Evolutionary conservation across 305 asterid species (phyloP).

Genomic region (Solanum aculeatissimum): DNA sequence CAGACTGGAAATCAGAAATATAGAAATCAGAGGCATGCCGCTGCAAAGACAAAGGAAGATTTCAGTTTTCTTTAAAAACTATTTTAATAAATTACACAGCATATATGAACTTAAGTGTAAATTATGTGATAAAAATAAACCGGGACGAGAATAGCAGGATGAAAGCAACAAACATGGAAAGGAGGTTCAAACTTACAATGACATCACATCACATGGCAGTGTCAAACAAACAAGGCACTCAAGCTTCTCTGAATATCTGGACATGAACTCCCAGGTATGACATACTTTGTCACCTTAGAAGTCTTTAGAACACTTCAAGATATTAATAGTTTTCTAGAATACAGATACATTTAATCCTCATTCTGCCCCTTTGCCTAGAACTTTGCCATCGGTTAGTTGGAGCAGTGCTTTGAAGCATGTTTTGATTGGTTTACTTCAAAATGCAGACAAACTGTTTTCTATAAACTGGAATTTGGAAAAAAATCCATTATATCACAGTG

Average conservation of each 20-base stretch:
- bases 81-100: not conserved
- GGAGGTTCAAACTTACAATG: not conserved
- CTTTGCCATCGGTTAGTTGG: not conserved
- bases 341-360: not conserved
- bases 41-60: conserved; percentile 22
- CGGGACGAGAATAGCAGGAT: not conserved
- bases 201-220: not conserved
- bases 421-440: not conserved
- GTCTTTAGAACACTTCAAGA: not conserved
- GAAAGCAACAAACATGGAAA: not conserved
- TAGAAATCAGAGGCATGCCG: conserved; percentile 75
- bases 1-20: conserved; percentile 79
- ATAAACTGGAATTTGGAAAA: not conserved
- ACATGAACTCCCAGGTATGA: not conserved
- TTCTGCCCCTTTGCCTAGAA: not conserved
- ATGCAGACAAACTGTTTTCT: not conserved
- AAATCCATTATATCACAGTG: not conserved
- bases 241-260: not conserved
- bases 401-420: not conserved
- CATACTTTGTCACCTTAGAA: not conserved
- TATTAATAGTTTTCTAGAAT: not conserved
- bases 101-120: not conserved
- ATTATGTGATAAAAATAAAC: not conserved
- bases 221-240: not conserved
- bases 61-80: not conserved